Percentiles rank a stretch among this genome's conserved stretches.
Evolutionary conservation across 1,284 basidiomycete genomes (phyloP).

Genomic region (Megacollybia platyphylla): DNA sequence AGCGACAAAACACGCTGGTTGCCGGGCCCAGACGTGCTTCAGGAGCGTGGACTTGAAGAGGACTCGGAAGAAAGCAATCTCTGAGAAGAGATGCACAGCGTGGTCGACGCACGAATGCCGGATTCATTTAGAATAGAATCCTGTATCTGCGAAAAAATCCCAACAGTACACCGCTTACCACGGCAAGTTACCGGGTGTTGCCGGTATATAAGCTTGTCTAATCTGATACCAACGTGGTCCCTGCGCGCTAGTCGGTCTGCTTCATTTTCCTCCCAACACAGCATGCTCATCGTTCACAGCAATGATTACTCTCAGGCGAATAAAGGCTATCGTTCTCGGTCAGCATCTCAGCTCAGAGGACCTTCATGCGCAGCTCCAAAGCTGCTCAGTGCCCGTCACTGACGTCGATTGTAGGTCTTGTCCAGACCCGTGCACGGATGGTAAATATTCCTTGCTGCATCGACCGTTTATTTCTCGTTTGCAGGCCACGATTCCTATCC

Average conservation of each 20-base stretch:
- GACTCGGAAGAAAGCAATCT: too few species aligned
- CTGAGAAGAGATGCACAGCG: too few species aligned
- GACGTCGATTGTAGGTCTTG: conserved; percentile 63
- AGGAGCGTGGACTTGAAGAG: conserved; percentile 19
- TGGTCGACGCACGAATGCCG: too few species aligned
- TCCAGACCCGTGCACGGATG: conserved; percentile 68
- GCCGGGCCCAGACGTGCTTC: conserved; percentile 43
- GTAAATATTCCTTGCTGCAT: conserved; percentile 16
- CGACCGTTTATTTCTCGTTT: background rate
- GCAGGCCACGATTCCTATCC: conserved; percentile 63
- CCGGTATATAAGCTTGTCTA: too few species aligned
- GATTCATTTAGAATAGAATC: background rate
- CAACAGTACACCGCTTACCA: too few species aligned
- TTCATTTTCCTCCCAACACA: too few species aligned
- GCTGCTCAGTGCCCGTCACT: conserved; percentile 55
- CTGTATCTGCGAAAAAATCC: too few species aligned
- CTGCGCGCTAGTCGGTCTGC: too few species aligned
- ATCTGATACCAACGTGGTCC: too few species aligned
- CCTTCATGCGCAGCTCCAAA: conserved; percentile 26
- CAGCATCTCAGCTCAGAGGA: conserved; percentile 16
- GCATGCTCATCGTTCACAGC: conserved; percentile 8
- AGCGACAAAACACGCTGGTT: conserved; percentile 15
- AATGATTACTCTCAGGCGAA: conserved; percentile 24
- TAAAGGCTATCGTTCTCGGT: conserved; percentile 22
- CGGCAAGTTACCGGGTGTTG: too few species aligned